Percentiles rank a stretch among this genome's conserved stretches.
Evolutionary conservation across 441 rosid species (phyloP).

Genomic region (Eruca vesicaria): DNA sequence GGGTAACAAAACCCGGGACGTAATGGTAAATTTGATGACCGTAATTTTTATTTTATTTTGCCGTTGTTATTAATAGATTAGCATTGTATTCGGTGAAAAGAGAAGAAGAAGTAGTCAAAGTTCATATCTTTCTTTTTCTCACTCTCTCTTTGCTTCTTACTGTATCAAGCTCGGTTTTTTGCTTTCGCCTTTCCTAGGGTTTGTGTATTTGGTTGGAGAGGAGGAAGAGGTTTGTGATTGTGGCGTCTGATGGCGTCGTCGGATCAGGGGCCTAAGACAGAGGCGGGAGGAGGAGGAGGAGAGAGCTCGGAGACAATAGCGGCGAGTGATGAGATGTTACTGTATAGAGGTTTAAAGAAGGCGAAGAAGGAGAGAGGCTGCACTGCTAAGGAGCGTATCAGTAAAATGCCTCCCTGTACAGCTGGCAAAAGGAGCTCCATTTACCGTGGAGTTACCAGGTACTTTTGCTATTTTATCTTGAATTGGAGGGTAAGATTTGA

Average conservation of each 20-base stretch:
- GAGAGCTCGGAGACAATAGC: constrained; percentile 68
- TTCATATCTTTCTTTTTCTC: neutral
- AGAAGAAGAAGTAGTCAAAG: constrained; percentile 4
- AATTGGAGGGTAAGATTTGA: neutral
- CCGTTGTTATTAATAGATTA: constrained; percentile 9
- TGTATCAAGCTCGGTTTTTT: constrained; percentile 18
- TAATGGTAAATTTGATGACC: constrained; percentile 33
- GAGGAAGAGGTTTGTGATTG: constrained; percentile 14
- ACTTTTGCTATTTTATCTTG: neutral
- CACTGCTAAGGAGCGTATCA: constrained; percentile 96
- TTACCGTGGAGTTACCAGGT: constrained; percentile 77
- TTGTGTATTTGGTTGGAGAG: neutral
- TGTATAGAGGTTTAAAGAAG: constrained; percentile 79
- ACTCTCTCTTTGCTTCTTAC: constrained; percentile 27
- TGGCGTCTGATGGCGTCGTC: constrained; percentile 81
- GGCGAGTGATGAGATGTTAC: constrained; percentile 71
- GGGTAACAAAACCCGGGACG: constrained; percentile 28
- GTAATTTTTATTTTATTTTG: constrained; percentile 19
- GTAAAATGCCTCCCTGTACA: constrained; percentile 95
- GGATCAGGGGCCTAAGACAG: constrained; percentile 72
- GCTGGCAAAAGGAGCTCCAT: constrained; percentile 82
- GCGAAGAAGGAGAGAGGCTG: constrained; percentile 96
- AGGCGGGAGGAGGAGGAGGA: constrained; percentile 50
- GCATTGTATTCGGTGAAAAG: constrained; percentile 27
- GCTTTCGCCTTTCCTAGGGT: constrained; percentile 32